Percentiles rank a stretch among this genome's conserved stretches.
Conservation (phyloP, 805 yeast species). For the Pichia cephalocereana region DNA sequence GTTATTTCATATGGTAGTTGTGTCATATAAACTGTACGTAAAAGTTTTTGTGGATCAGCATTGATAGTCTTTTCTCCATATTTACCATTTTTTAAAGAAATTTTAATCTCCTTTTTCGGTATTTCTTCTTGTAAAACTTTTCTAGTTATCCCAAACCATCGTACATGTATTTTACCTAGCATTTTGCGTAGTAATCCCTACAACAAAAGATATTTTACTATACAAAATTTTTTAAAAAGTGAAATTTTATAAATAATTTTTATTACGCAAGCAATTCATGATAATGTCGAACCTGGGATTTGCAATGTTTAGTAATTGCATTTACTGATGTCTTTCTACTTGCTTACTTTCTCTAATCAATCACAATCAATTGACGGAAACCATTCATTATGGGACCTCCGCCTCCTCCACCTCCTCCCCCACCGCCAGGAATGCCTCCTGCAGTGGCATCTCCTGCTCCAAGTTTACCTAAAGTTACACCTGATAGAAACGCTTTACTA, state of each 20-base stretch:
- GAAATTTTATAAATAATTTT: too few species aligned
- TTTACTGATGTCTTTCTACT: too few species aligned
- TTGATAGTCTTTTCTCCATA: background rate
- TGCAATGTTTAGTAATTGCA: too few species aligned
- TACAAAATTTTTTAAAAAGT: too few species aligned
- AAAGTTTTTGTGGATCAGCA: background rate
- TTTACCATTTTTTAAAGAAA: background rate
- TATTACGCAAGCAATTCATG: too few species aligned
- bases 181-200: background rate
- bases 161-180: background rate
- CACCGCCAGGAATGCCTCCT: constrained; percentile 42
- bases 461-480: constrained; percentile 19
- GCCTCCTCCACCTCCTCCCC: constrained; percentile 50
- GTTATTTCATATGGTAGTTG: constrained; percentile 14
- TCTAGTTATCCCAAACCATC: background rate
- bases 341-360: too few species aligned
- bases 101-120: background rate
- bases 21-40: constrained; percentile 7
- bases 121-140: background rate
- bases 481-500: constrained; percentile 48
- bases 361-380: too few species aligned
- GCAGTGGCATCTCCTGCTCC: constrained; percentile 27
- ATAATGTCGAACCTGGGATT: too few species aligned
- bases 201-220: too few species aligned
- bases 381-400: constrained; percentile 21